Conservation (phyloP, 2,329 filamentous ascomycete species). For the Chaetomiaceae sp. region DNA sequence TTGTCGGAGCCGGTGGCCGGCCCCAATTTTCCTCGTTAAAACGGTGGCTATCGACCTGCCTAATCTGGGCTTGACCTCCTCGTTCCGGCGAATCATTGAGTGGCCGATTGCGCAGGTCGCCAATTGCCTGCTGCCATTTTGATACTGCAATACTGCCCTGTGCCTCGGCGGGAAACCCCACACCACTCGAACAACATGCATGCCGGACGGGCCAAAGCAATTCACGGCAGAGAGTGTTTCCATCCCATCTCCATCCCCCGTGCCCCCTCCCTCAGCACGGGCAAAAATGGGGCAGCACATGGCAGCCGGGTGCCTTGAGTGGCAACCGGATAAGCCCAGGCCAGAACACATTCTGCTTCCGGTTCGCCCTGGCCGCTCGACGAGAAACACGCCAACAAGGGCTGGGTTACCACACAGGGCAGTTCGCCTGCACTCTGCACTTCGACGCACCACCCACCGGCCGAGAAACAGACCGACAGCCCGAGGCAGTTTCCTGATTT, state of each 20-base stretch:
- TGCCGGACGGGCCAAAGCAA: neutral
- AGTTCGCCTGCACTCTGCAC: neutral
- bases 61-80: constrained; percentile 19
- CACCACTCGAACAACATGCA: neutral
- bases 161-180: neutral
- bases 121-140: neutral
- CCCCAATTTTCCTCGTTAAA: constrained; percentile 9
- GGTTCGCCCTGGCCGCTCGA: constrained; percentile 1
- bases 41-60: constrained; percentile 25
- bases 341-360: constrained; percentile 20
- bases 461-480: neutral
- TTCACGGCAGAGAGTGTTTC: constrained; percentile 9
- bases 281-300: constrained; percentile 6
- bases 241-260: constrained; percentile 10
- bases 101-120: neutral
- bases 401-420: neutral
- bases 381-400: neutral
- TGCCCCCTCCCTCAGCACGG: constrained; percentile 11
- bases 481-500: neutral
- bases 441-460: neutral
- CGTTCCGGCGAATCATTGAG: constrained; percentile 24
- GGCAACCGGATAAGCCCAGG: constrained; percentile 10
- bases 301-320: constrained; percentile 12
- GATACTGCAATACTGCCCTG: too few species aligned
- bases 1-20: neutral